Evolutionary conservation across 2,329 filamentous ascomycete genomes (phyloP), one percentile per base, ranked within the genome.

Genomic region (Fusarium gaditjirri): DNA sequence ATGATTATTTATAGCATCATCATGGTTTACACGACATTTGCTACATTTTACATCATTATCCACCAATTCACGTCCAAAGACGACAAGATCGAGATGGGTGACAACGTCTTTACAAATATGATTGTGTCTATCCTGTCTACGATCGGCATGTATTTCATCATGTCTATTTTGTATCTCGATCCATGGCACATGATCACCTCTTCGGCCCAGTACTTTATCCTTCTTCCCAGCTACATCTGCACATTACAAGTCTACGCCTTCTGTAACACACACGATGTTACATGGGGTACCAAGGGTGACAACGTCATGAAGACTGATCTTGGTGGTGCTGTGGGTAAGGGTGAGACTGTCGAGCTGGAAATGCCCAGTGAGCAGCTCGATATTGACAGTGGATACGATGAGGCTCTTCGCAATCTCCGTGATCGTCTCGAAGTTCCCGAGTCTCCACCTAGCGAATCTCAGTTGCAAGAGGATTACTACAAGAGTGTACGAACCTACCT

Each of bases 131-230:
- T 93, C n/a, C 86, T 92, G 7, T 97, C 94, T 4, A 99, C 96
- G 0, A 84, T 98, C 43, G 96, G 97, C 2, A 86, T 99, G 42
- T 99, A 98, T 87, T 96, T 99, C 85, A 82, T 97, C 83, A 97
- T 97, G 91, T 96, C 93, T 29, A 94, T 99, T 84, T 84, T 99
- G 68, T 99, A 99, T 83, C 89, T 99, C 50, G 97, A 99, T 76
- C 96, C 96, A 0, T 99, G 96, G 96, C 96, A 99, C 86, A 96
- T 99, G 93, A 93, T 99, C 84, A 99, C 96, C 17, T 95, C 92
- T 1, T 91, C 93, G 0, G 89, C 87, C 1, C 95, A 98, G 81
- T 99, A 99, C 86, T 98, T 99, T 80, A 88, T 95, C 50, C 90
- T 99, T 31, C 87, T 99, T 39, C 96, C 96, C 0, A 92, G 88